phyloP scores from a whole-genome alignment of 108 stramenopile genomes.

The Cyclotella sp. region DNA sequence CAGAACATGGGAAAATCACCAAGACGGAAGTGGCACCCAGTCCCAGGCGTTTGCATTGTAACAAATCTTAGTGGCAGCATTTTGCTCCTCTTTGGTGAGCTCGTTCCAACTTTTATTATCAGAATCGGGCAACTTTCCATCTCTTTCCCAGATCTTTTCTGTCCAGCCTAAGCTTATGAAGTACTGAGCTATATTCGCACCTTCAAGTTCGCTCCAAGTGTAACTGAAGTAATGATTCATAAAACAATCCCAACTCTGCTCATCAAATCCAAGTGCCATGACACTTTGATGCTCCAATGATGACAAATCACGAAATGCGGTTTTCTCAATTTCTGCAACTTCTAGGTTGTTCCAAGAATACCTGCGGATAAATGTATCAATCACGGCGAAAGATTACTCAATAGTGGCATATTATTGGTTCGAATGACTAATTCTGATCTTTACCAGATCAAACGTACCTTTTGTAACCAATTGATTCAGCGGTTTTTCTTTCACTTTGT shows the following conservation, averaged over 20 bases:
- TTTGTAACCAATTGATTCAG: conserved; percentile 21
- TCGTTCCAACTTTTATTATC: conserved; percentile 24
- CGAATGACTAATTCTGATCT: no score
- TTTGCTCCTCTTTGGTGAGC: conserved; percentile 17
- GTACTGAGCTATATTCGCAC: conserved; percentile 19
- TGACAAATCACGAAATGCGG: conserved; percentile 5
- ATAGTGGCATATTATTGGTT: no score
- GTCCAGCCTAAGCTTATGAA: conserved; percentile 20
- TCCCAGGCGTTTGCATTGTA: conserved; percentile 43
- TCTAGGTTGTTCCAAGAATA: conserved; percentile 32
- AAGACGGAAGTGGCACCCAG: conserved; percentile 17
- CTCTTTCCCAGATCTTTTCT: conserved; percentile 20
- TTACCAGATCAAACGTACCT: neutral
- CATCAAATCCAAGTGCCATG: conserved; percentile 32
- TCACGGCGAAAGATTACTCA: no score
- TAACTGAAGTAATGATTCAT: conserved; percentile 39
- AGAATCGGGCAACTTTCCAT: neutral
- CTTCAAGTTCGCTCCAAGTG: conserved; percentile 36
- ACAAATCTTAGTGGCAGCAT: conserved; percentile 29
- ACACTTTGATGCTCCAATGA: neutral
- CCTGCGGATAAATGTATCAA: neutral
- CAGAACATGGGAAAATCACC: neutral
- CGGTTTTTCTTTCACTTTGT: neutral
- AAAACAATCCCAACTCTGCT: conserved; percentile 46
- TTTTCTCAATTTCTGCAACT: conserved; percentile 18